Evolutionary conservation across 2,329 filamentous ascomycete species (phyloP), one percentile per base, ranked within the genome.

Genomic region (Neofusicoccum parvum): DNA sequence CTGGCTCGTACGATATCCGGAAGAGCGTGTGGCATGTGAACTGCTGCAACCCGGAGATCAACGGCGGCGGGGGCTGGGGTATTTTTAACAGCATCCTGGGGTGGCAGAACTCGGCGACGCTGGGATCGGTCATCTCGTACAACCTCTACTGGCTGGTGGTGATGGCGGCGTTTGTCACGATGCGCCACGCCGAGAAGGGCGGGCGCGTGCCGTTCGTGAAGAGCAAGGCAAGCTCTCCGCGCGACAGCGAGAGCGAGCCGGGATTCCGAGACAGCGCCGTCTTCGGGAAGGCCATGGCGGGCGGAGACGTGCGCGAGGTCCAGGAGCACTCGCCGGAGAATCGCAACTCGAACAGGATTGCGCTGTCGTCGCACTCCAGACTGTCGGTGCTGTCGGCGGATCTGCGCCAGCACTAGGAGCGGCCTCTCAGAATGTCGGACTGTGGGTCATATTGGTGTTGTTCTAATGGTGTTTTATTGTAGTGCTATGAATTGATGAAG

Each of bases 101-200:
- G 66, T 97, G 93, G 93, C 86, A 88, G 67, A 96, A 96, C 80
- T 92, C 90, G 12, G 93, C 91, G 5, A 96, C 92, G 1, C 93
- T 94, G 72, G 92, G 92, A 60, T 94, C 91, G 1, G 90, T 96
- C 69, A 88, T 96, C 68, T 88, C 90, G 1, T 96, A 96, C 80
- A 96, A 95, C 75, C 66, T 94, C 15, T 96, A 96, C 81, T 97
- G 92, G 93, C 79, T 95, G 59, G 82, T 81, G 9, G 83, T 92
- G 69, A 92, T 93, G 65, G 67, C 82, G 15, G 84, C 83, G 5
- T 91, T 94, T 74, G 67, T 87, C 14, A 69, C 80, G 39, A 84
- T 94, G 82, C 83, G 89, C 48, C 92, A 87, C 79, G 85, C 85
- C 68, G 92, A 95, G 79, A 79, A 77, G 66, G 81, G 80, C 9